Base-by-base conservation (phyloP, 2,329 filamentous ascomycete species). In the Teratosphaeriaceae sp. region DNA sequence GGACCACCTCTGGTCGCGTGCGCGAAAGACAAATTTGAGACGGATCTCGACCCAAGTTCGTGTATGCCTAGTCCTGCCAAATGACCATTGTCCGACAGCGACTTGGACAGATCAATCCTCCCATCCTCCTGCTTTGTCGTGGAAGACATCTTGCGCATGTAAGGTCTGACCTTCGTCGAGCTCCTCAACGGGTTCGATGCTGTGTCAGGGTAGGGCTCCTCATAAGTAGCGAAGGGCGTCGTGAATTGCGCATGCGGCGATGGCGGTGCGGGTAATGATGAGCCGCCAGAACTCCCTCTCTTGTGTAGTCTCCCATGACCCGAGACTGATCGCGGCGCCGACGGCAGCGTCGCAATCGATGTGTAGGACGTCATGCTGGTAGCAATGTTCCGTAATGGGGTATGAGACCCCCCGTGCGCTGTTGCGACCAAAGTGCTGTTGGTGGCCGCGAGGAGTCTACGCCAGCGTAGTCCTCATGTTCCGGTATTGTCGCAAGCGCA, bases 11-110 rank as follows among this genome's bases (percentile, higher is more conserved):
- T 47, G 58, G 56, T 42, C 19, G 63, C 58, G 16, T 63, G 60
- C 8, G 63, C 49, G 49, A 72, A 73, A 43, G 58, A 65, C 42
- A 71, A 65, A 49, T 73, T 66, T 16, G 64, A 62, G 9, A 64
- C 67, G 33, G 68, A 67, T 20, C 56, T 57, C 20, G 58, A 52
- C 30, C 59, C 57, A 45, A 68, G 68, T 23, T 76, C 73, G 49
- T 70, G 68, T 35, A 79, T 78, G 15, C 75, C 75, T 40, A 80
- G 58, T 8, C 75, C 76, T 6, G 69, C 62, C 18, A 71, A 52
- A 23, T 62, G 54, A 44, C 78, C 74, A 47, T 78, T 74, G 50
- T 80, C 76, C 12, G 70, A 67, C 5, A 70, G 69, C 3, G 75
- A 71, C 23, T 74, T 71, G 23, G 74, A 76, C 19, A 78, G 62